phyloP scores from a whole-genome alignment of 805 yeast species.

The Zygosaccharomyces siamensis region DNA sequence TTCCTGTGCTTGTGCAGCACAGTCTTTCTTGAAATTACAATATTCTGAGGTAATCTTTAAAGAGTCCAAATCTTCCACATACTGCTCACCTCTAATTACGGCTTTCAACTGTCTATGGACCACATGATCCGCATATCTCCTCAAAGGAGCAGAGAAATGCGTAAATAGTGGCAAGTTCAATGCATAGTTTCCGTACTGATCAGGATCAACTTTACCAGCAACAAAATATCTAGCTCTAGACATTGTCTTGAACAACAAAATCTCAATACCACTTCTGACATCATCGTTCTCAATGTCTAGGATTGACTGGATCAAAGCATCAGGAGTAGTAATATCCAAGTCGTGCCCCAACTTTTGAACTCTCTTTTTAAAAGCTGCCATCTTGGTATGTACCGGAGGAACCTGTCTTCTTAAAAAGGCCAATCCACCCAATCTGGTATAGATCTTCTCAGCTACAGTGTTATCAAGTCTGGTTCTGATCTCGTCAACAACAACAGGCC shows the following conservation, averaged over 20 bases:
- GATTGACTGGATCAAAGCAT: constrained; percentile 67
- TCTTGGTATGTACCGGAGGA: constrained; percentile 73
- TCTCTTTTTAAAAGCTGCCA: constrained; percentile 72
- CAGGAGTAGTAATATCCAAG: constrained; percentile 70
- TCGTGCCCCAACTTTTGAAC: constrained; percentile 60
- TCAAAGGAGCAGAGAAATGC: constrained; percentile 87
- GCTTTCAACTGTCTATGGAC: constrained; percentile 88
- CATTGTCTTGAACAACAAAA: constrained; percentile 75
- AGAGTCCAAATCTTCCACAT: constrained; percentile 56
- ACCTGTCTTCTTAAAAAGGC: constrained; percentile 86
- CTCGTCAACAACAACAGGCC: constrained; percentile 63
- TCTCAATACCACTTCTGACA: constrained; percentile 69
- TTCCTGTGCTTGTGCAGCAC: constrained; percentile 88
- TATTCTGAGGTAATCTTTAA: constrained; percentile 82
- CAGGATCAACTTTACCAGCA: constrained; percentile 83
- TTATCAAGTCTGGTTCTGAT: constrained; percentile 74
- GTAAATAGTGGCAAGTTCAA: constrained; percentile 82
- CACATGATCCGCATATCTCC: constrained; percentile 86
- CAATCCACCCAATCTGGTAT: constrained; percentile 69
- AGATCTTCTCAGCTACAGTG: constrained; percentile 76
- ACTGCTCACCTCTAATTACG: constrained; percentile 45
- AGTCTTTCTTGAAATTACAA: constrained; percentile 92
- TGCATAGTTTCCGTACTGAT: constrained; percentile 71
- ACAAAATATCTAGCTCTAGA: constrained; percentile 80
- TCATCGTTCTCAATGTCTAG: constrained; percentile 56